phyloP scores from a whole-genome alignment of 1,284 basidiomycete species.

The Psilocybe mexicana region DNA sequence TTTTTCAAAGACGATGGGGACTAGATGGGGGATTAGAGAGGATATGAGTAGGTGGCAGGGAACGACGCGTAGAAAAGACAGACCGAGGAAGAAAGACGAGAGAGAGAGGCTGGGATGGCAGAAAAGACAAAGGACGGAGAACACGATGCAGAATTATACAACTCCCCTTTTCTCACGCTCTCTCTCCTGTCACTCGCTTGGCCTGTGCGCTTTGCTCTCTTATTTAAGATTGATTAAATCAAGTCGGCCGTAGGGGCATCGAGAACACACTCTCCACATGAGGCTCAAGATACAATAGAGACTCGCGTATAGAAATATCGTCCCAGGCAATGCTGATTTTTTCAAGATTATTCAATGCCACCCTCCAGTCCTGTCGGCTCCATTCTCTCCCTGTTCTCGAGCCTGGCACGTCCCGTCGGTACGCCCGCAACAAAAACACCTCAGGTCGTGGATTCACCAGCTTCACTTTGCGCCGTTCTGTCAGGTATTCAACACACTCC shows the following conservation, averaged over 20 bases:
- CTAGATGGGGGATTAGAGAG: constrained; percentile 15
- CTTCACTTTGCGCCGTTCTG: constrained; percentile 34
- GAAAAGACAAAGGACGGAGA: constrained; percentile 34
- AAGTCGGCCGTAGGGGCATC: constrained; percentile 51
- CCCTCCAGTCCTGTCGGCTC: constrained; percentile 64
- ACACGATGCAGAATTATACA: constrained; percentile 36
- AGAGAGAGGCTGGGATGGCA: constrained; percentile 39
- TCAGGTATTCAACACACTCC: constrained; percentile 60
- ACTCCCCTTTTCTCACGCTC: constrained; percentile 37
- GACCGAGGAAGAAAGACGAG: constrained; percentile 29
- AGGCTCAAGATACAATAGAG: constrained; percentile 46
- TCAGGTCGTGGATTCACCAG: constrained; percentile 45
- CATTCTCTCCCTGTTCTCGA: constrained; percentile 68
- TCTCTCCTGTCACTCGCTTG: constrained; percentile 30
- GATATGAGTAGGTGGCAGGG: constrained; percentile 19
- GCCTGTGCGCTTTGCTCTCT: constrained; percentile 35
- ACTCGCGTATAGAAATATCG: constrained; percentile 51
- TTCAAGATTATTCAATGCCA: constrained; percentile 46
- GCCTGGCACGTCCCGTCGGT: constrained; percentile 33
- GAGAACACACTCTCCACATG: constrained; percentile 53
- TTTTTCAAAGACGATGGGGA: constrained; percentile 36
- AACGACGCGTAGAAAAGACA: constrained; percentile 30
- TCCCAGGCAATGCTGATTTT: constrained; percentile 52
- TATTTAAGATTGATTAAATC: constrained; percentile 1
- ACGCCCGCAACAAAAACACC: constrained; percentile 43